A percentile compares a stretch with the other conserved stretches of the same genome.
These are phyloP conservation scores for Kuraishia cidri DNA, from an alignment of 805 yeast genomes.

Conservation along the genomic window DNA sequence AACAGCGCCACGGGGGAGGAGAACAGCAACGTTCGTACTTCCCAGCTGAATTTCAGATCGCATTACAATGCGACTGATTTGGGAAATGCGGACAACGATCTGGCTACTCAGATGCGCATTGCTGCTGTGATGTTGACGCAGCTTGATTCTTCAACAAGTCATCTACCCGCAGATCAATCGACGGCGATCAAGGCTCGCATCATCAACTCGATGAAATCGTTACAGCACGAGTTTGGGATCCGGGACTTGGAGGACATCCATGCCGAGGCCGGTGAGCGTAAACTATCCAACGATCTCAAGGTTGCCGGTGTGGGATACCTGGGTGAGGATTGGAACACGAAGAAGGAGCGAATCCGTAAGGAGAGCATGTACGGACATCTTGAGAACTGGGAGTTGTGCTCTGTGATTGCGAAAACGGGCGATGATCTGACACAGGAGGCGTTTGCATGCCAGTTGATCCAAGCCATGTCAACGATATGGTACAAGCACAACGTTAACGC, in stretches of 20 bases:
- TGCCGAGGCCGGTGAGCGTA: slow-evolving; percentile 84
- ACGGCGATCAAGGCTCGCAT: slow-evolving; percentile 60
- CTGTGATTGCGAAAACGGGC: slow-evolving; percentile 95
- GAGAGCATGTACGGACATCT: slow-evolving; percentile 78
- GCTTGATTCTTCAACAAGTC: slow-evolving; percentile 55
- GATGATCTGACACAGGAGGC: slow-evolving; percentile 96
- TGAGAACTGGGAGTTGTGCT: slow-evolving; percentile 89
- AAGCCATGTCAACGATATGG: slow-evolving; percentile 85
- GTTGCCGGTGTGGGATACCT: slow-evolving; percentile 65
- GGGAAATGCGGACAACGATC: slow-evolving; percentile 27
- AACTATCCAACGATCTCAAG: slow-evolving; percentile 85
- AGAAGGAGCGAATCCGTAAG: slow-evolving; percentile 70
- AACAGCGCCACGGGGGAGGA: slow-evolving; percentile 3
- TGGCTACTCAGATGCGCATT: slow-evolving; percentile 91
- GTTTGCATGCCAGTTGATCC: slow-evolving; percentile 90
- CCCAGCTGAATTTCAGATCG: slow-evolving; percentile 16
- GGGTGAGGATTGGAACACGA: slow-evolving; percentile 90
- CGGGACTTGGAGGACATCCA: slow-evolving; percentile 39
- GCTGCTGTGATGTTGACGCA: slow-evolving; percentile 94
- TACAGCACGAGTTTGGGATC: slow-evolving; percentile 59
- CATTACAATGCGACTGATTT: slow-evolving; percentile 11
- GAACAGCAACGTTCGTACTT: slow-evolving; percentile 8
- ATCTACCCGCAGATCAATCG: slow-evolving; percentile 49
- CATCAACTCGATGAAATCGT: slow-evolving; percentile 65
- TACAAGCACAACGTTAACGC: slow-evolving; percentile 54